phyloP scores from a whole-genome alignment of 345 rosid genomes.

The Sonneratia caseolaris region DNA sequence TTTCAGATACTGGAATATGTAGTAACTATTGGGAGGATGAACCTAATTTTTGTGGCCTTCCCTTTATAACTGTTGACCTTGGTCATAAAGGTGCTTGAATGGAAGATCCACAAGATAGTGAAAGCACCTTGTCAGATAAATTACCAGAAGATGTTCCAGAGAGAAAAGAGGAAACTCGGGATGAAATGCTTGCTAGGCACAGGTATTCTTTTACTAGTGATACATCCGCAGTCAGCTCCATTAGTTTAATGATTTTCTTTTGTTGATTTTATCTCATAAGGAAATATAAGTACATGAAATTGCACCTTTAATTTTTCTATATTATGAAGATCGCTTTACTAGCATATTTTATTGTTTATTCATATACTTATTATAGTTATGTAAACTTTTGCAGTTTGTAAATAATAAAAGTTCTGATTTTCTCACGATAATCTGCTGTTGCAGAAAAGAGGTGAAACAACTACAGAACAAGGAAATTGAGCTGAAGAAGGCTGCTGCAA shows the following conservation, averaged over 20 bases:
- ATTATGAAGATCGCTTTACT: background rate
- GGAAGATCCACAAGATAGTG: slow-evolving; percentile 27
- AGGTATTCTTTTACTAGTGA: slow-evolving; percentile 18
- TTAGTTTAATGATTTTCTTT: background rate
- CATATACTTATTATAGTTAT: background rate
- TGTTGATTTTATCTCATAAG: background rate
- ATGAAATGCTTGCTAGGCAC: slow-evolving; percentile 66
- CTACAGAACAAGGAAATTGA: slow-evolving; percentile 77
- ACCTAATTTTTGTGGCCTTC: background rate
- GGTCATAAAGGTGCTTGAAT: slow-evolving; percentile 14
- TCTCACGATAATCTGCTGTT: slow-evolving; percentile 5
- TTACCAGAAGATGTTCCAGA: slow-evolving; percentile 15
- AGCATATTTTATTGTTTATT: background rate
- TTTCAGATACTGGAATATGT: background rate
- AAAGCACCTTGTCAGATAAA: slow-evolving; percentile 17
- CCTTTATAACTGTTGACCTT: background rate
- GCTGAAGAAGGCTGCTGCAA: slow-evolving; percentile 85
- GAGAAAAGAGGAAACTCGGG: slow-evolving; percentile 31
- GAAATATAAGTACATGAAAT: background rate
- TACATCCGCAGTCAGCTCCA: background rate
- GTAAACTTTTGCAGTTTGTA: background rate
- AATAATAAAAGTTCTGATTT: background rate
- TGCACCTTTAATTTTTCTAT: background rate
- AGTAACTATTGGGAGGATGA: background rate
- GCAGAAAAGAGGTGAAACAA: slow-evolving; percentile 65